phyloP scores from a whole-genome alignment of 2,329 filamentous ascomycete species.

The Arthrinium puccinioides region DNA sequence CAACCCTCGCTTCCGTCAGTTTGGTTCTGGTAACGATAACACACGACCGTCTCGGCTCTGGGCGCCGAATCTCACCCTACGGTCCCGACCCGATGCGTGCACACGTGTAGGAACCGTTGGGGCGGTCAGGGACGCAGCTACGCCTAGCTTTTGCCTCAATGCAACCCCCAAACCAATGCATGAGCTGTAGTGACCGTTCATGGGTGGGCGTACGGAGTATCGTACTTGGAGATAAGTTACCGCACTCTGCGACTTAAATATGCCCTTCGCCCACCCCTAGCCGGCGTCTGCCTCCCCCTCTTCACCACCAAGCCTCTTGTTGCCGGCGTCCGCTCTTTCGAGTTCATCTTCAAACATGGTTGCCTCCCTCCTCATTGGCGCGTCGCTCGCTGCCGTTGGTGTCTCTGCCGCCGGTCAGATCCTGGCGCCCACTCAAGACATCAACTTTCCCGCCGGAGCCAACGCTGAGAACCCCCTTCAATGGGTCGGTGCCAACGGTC shows the following conservation, averaged over 20 bases:
- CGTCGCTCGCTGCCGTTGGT: conserved; percentile 6
- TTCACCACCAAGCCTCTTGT: background rate
- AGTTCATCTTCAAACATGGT: conserved; percentile 7
- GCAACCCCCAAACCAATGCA: too few species aligned
- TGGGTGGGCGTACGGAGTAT: too few species aligned
- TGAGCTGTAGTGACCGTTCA: too few species aligned
- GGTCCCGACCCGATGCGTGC: too few species aligned
- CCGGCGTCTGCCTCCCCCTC: background rate
- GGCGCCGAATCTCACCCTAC: too few species aligned
- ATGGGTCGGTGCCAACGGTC: conserved; percentile 45
- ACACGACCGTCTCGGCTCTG: too few species aligned
- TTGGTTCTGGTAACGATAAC: too few species aligned
- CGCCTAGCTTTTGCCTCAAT: too few species aligned
- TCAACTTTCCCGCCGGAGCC: conserved; percentile 20
- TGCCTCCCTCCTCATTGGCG: conserved; percentile 4
- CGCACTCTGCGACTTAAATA: background rate
- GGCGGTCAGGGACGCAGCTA: background rate
- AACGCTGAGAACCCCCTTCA: conserved; percentile 34
- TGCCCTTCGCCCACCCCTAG: background rate
- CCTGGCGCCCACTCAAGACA: conserved; percentile 23
- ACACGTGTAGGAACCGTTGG: conserved; percentile 1
- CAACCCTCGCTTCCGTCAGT: too few species aligned
- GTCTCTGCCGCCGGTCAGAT: conserved; percentile 10
- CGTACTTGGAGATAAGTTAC: too few species aligned
- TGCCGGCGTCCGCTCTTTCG: background rate